Conservation (phyloP, 441 rosid species). For the Pelargonium cotyledonis region DNA sequence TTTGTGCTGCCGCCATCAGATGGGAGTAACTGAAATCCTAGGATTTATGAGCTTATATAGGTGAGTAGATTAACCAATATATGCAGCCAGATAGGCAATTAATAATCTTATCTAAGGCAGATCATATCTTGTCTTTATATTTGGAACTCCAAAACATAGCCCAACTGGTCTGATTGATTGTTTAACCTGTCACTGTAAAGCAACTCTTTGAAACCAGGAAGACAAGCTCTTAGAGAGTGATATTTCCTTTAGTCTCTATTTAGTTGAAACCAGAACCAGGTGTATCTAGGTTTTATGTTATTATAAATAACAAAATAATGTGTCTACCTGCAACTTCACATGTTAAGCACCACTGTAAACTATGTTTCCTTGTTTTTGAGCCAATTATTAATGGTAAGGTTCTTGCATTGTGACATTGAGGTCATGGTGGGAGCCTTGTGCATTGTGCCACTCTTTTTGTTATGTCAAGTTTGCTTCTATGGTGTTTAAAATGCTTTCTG, state of each 20-base stretch:
- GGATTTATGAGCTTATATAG: background rate
- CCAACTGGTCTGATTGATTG: background rate
- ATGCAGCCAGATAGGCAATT: background rate
- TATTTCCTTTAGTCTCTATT: background rate
- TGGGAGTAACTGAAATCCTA: background rate
- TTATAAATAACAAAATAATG: background rate
- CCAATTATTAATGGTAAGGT: background rate
- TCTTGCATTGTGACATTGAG: no score
- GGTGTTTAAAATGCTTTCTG: background rate
- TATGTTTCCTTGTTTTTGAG: background rate
- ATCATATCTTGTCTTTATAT: background rate
- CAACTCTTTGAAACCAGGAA: background rate
- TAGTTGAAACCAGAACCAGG: background rate
- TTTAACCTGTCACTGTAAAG: background rate
- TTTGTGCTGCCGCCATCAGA: background rate
- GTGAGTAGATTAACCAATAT: background rate
- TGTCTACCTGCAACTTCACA: background rate
- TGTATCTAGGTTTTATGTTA: background rate
- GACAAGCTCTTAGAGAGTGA: background rate
- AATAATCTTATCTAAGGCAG: background rate
- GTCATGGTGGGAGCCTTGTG: no score
- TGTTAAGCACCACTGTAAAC: background rate
- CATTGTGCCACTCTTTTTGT: no score
- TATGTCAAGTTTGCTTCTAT: no score
- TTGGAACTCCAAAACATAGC: background rate